Conservation (phyloP, 495 filamentous ascomycete genomes). For the Penicillium turbatum region DNA sequence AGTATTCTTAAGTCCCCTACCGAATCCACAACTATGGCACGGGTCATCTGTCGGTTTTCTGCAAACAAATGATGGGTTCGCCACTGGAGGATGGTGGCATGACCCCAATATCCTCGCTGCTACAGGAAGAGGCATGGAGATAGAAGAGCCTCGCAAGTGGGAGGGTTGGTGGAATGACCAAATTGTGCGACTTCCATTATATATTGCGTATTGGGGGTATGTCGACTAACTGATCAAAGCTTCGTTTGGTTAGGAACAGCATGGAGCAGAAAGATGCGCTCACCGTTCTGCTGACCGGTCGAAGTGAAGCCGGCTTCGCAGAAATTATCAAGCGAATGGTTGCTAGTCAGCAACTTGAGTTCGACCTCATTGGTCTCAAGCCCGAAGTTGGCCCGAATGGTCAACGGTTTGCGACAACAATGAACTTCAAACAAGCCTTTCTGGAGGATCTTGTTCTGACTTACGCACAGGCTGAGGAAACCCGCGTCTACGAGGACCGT, state of each 20-base stretch:
- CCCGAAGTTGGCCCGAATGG: constrained; percentile 74
- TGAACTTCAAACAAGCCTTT: constrained; percentile 83
- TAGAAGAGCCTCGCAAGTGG: constrained; percentile 83
- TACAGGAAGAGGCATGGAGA: constrained; percentile 77
- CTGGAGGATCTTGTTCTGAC: constrained; percentile 76
- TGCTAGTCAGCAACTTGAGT: constrained; percentile 69
- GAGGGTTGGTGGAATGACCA: constrained; percentile 96
- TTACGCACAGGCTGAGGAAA: constrained; percentile 76
- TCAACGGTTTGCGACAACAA: constrained; percentile 71
- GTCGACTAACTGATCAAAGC: constrained; percentile 41
- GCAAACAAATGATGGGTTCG: constrained; percentile 67
- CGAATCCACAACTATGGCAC: constrained; percentile 87
- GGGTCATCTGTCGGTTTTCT: constrained; percentile 68
- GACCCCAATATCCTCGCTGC: constrained; percentile 79
- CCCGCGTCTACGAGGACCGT: constrained; percentile 66
- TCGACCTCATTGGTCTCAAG: constrained; percentile 87
- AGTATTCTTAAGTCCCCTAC: constrained; percentile 90
- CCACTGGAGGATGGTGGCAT: constrained; percentile 97
- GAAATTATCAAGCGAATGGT: constrained; percentile 82
- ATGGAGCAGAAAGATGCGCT: constrained; percentile 85
- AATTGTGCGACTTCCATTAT: constrained; percentile 48
- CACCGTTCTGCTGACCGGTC: constrained; percentile 84
- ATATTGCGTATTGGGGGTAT: not conserved
- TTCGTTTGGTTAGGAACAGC: constrained; percentile 74
- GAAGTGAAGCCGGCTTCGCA: constrained; percentile 69